These are phyloP conservation scores for Lactarius sanguifluus DNA, from an alignment of 768 basidiomycete species.

Conservation along the genomic window DNA sequence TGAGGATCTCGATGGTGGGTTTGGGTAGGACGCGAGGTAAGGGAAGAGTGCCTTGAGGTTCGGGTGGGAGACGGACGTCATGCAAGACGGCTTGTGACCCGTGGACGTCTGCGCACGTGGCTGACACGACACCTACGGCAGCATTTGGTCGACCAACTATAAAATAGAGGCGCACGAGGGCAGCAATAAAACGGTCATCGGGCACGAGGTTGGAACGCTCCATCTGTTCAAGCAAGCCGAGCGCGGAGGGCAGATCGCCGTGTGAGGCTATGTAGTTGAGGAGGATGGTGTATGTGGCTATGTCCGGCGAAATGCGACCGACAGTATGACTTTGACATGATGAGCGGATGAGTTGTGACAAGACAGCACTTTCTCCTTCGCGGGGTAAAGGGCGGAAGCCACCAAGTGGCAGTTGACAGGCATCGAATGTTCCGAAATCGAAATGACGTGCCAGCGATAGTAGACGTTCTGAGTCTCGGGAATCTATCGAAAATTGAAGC, in stretches of 20 bases:
- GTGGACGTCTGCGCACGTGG: constrained; percentile 14
- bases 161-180: constrained; percentile 28
- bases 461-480: constrained; percentile 49
- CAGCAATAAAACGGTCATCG: constrained; percentile 26
- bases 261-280: constrained; percentile 17
- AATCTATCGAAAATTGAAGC: constrained; percentile 60
- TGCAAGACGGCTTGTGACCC: constrained; percentile 9
- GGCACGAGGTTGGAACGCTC: constrained; percentile 15
- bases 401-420: constrained; percentile 14
- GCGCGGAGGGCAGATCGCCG: constrained; percentile 14
- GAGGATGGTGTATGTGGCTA: constrained; percentile 30
- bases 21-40: constrained; percentile 25
- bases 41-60: constrained; percentile 8
- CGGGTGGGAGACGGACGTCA: constrained; percentile 3
- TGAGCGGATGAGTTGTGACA: constrained; percentile 13
- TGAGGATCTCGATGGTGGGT: constrained; percentile 50
- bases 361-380: constrained; percentile 18
- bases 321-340: constrained; percentile 5
- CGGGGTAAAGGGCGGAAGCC: constrained; percentile 9
- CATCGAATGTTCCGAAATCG: constrained; percentile 31
- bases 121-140: constrained; percentile 19
- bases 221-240: constrained; percentile 20
- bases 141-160: constrained; percentile 9
- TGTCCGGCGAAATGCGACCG: constrained; percentile 22
- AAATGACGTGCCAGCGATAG: constrained; percentile 52